These are phyloP conservation scores for Puya raimondii DNA, from an alignment of 176 grass and related monocot species.

Conservation along the genomic window DNA sequence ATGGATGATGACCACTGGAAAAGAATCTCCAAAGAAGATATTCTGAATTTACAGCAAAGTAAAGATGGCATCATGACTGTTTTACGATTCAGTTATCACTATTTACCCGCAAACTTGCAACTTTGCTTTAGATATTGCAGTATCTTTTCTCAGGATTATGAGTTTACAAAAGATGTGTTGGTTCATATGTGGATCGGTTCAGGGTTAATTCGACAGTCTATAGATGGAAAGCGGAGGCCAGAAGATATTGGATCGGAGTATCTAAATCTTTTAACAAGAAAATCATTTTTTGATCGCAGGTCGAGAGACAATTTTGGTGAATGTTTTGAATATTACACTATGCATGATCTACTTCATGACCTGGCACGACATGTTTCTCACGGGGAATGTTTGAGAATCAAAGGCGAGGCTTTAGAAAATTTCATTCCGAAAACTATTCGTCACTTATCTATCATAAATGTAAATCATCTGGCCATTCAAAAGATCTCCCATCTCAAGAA, in stretches of 20 bases:
- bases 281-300: slow-evolving; percentile 40
- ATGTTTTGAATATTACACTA: not conserved
- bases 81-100: slow-evolving; percentile 24
- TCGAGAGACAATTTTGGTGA: not conserved
- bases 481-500: not conserved
- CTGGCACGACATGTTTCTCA: slow-evolving; percentile 20
- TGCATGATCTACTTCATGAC: slow-evolving; percentile 15
- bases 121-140: slow-evolving; percentile 26
- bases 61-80: slow-evolving; percentile 13
- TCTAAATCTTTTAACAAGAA: slow-evolving; percentile 18
- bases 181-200: slow-evolving; percentile 12
- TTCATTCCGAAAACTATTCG: not conserved
- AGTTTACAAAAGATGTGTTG: slow-evolving; percentile 6
- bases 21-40: not conserved
- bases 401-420: not conserved
- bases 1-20: not conserved
- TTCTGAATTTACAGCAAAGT: slow-evolving; percentile 5
- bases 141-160: slow-evolving; percentile 8
- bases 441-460: not conserved
- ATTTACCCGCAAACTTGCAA: slow-evolving; percentile 19
- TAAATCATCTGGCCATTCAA: not conserved
- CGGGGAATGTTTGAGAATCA: slow-evolving; percentile 33
- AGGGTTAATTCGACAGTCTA: not conserved
- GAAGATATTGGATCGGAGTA: slow-evolving; percentile 28
- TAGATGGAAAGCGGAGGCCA: not conserved